phyloP scores from a whole-genome alignment of 75 land plant species.

The Ceratopteris richardii region DNA sequence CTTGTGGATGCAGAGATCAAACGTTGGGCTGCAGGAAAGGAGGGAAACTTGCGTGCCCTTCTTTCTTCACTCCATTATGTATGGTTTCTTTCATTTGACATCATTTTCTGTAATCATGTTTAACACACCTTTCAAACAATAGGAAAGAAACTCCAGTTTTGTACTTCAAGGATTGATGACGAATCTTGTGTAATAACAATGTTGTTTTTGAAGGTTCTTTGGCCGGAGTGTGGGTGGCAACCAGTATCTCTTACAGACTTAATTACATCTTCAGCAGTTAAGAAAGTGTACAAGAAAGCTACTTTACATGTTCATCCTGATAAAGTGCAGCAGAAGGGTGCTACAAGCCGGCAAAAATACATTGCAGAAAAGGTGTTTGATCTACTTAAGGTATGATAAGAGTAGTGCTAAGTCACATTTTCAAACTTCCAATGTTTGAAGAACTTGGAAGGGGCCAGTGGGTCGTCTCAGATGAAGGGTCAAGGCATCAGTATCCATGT shows the following conservation, averaged over 20 bases:
- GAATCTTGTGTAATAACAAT: too few species aligned
- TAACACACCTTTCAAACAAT: too few species aligned
- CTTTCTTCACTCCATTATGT: conserved; percentile 86
- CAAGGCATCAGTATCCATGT: too few species aligned
- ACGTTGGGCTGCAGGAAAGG: conserved; percentile 90
- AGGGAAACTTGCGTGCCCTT: conserved; percentile 89
- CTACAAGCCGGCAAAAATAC: conserved; percentile 78
- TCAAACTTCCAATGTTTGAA: too few species aligned
- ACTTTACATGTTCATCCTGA: conserved; percentile 88
- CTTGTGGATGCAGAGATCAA: conserved; percentile 75
- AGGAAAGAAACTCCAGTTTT: too few species aligned
- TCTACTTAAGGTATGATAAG: conserved; percentile 55
- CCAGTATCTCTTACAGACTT: conserved; percentile 85
- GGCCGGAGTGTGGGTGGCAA: conserved; percentile 96
- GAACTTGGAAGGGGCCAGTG: too few species aligned
- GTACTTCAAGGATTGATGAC: too few species aligned
- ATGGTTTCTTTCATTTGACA: not conserved
- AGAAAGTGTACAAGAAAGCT: conserved; percentile 81
- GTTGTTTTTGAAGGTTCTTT: conserved; percentile 46
- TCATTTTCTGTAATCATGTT: too few species aligned
- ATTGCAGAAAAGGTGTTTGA: conserved; percentile 97
- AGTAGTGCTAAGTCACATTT: too few species aligned
- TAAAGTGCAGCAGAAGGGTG: conserved; percentile 98
- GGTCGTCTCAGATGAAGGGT: too few species aligned
- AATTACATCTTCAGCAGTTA: conserved; percentile 66